Evolutionary conservation across 1,139 yeast species (phyloP), one percentile per base, ranked within the genome.

Genomic region (Candida frijolesensis): DNA sequence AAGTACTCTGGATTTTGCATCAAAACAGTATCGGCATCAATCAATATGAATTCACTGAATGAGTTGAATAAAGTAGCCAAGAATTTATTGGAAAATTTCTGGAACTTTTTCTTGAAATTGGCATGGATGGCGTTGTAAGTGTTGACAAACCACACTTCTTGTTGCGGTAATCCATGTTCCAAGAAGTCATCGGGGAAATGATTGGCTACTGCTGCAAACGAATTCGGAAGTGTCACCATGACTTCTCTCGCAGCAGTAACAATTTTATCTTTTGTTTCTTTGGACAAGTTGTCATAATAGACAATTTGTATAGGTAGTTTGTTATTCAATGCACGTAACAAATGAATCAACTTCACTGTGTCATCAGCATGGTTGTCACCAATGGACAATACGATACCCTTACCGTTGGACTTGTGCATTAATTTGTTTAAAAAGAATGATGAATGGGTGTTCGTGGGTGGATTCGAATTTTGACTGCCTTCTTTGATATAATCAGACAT

Each of bases 1-100:
- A 79, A 72, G 15, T 65, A 61, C n/a, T 62, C 66, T 2, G 78
- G 74, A 1, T 61, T 51, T 33, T 70, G 65, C 50, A 79, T 63
- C 10, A 80, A 62, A 0, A 79, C 80, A 0, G 78, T 69, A 60
- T 82, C 85, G 12, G 79, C 82, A 60, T 82, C 86, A 40, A 82
- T 56, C 18, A 80, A 61, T 9, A 81, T 65, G 57, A 72, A 69
- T 54, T 81, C 84, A 45, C 72, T 73, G 54, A 81, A 81, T 1
- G 83, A 73, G 49, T 73, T 79, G 63, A 81, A 79, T 27, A 80
- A 52, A 18, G 73, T 64, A 2, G 85, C 83, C 29, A 79, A 57
- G 56, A 83, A 69, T 59, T 82, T 82, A 59, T 80, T 80, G 45
- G 78, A 76, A 56, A 67, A 79, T 1, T 65, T 68, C n/a, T 65